Conservation (phyloP, 176 grass and related monocot species). For the Zea mays region Zm-B73-REFERENCE-NAM-5.0 NC_050096.1:115533501-115534000, state of each 20-base stretch:
- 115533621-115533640: conserved; percentile 44
- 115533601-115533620: conserved; percentile 49
- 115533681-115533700: conserved; percentile 13
- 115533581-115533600: conserved; percentile 57
- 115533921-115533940: conserved; percentile 47
- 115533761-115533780: conserved; percentile 84
- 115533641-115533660: conserved; percentile 69
- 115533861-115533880: conserved; percentile 14
- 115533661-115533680: conserved; percentile 56
- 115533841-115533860: conserved; percentile 38
- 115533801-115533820: conserved; percentile 95
- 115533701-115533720: conserved; percentile 26
- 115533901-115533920: conserved; percentile 35
- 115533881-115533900: conserved; percentile 12
- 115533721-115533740: conserved; percentile 6
- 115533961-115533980: conserved; percentile 31
- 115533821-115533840: conserved; percentile 96
- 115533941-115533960: conserved; percentile 32
- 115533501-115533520: conserved; percentile 57
- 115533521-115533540: conserved; percentile 90
- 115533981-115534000: conserved; percentile 44
- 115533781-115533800: conserved; percentile 96
- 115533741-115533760: conserved; percentile 11
- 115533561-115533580: conserved; percentile 94
- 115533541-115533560: conserved; percentile 67